Evolutionary conservation across 306 rosid genomes (phyloP), one percentile per base, ranked within the genome.

Genomic region (Casuarina equisetifolia): DNA sequence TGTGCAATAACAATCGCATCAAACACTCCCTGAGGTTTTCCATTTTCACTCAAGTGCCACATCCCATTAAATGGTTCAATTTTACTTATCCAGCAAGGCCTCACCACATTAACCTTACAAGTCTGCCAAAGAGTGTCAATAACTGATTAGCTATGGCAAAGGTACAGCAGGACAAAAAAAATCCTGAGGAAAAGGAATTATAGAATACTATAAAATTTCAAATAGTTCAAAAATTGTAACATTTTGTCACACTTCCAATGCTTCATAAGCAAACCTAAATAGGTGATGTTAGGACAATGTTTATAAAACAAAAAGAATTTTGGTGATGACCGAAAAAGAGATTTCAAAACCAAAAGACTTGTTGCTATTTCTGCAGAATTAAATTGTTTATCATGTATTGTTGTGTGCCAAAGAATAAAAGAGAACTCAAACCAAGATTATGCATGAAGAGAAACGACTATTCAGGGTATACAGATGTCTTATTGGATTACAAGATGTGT

Each of bases 31-130:
- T 85, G n/a, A 54, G 97, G 97, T 73, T 88, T 90, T 72, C 90
- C 97, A 67, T 92, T 94, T 85, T 94, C 97, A 80, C 97, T 92
- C 83, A 94, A 83, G 85, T 94, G 87, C 98, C 98, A 94, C 88
- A 85, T 89, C 81, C 98, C 98, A 72, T 92, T 94, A 79, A 89
- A 94, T 13, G 95, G 98, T 87, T 92, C 97, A 50, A 94, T 75
- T 81, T 94, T 89, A 79, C 97, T 94, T 54, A 90, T 88, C 97
- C 97, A 94, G 88, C 97, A 82, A 0, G 97, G 95, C 69, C 98
- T 88, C 81, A 79, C 87, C 82, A 94, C 93, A 80, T 80, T 82
- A 81, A 90, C 88, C 92, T 82, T n/a, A 74, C 61, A 8, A 76
- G 89, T 73, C 98, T 94, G 89, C 89, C 32, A 84, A 72, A 35